Conservation (phyloP, 768 basidiomycete genomes). For the Calvatia gigantea region DNA sequence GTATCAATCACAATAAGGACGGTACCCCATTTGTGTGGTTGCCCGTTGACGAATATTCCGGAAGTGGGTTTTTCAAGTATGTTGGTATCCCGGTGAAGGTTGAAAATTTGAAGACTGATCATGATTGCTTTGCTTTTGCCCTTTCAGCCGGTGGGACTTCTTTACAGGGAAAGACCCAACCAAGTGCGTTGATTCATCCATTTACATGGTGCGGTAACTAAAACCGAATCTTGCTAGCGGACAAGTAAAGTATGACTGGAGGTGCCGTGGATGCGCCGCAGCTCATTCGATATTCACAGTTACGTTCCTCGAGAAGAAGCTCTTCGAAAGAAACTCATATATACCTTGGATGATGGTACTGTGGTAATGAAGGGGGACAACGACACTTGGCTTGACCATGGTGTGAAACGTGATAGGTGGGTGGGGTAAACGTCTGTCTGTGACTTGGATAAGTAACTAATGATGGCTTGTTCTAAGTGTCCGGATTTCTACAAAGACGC, state of each 20-base stretch:
- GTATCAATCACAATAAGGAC: conserved; percentile 9
- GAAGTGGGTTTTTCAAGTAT: conserved; percentile 12
- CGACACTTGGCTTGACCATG: conserved; percentile 49
- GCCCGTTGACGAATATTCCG: conserved; percentile 8
- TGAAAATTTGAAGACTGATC: background rate
- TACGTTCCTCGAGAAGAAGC: conserved; percentile 62
- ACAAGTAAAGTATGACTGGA: conserved; percentile 56
- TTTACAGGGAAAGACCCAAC: conserved; percentile 65
- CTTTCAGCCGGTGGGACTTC: conserved; percentile 51
- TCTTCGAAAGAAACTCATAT: conserved; percentile 50
- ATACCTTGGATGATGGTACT: conserved; percentile 51
- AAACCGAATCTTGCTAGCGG: conserved; percentile 44
- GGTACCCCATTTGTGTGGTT: conserved; percentile 15
- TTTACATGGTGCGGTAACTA: conserved; percentile 9
- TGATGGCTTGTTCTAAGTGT: conserved; percentile 43
- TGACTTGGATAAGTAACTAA: background rate
- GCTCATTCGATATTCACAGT: conserved; percentile 9
- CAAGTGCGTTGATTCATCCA: conserved; percentile 36
- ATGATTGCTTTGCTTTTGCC: conserved; percentile 9
- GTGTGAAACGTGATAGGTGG: conserved; percentile 63
- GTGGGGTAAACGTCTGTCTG: conserved; percentile 1
- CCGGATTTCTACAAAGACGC: conserved; percentile 63
- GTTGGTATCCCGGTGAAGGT: background rate
- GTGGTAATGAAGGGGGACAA: conserved; percentile 83
- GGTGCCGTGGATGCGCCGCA: background rate